phyloP scores from a whole-genome alignment of 352 stramenopile species.

The Globisporangium cystogenes region DNA sequence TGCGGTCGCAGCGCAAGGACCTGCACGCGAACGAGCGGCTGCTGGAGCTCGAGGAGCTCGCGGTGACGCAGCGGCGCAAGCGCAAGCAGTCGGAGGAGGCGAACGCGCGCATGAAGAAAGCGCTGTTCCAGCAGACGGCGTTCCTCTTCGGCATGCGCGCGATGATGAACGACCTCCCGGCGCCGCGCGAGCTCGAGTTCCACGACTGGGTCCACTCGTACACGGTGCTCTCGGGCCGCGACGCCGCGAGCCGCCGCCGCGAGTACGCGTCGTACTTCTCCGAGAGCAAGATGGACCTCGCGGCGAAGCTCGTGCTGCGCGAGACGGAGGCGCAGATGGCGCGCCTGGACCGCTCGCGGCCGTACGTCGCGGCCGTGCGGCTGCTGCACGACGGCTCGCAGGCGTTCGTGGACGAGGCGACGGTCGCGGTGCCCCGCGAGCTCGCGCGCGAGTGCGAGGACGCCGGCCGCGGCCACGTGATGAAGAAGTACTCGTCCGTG shows the following conservation, averaged over 20 bases:
- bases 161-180: constrained; percentile 35
- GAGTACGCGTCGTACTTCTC: constrained; percentile 48
- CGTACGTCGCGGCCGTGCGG: constrained; percentile 33
- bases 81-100: constrained; percentile 45
- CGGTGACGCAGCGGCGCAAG: constrained; percentile 58
- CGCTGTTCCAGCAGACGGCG: constrained; percentile 60
- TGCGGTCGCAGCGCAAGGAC: constrained; percentile 37
- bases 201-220: constrained; percentile 78
- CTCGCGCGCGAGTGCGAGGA: constrained; percentile 22
- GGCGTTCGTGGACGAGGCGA: constrained; percentile 23
- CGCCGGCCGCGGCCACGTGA: constrained; percentile 35
- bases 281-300: constrained; percentile 56
- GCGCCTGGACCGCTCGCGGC: constrained; percentile 16
- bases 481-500: constrained; percentile 65
- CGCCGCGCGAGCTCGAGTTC: constrained; percentile 49
- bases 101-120: constrained; percentile 55
- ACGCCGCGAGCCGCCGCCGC: constrained; percentile 22
- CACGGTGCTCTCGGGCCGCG: constrained; percentile 32
- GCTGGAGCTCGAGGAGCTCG: constrained; percentile 48
- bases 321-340: constrained; percentile 35
- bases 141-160: constrained; percentile 49
- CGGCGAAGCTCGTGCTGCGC: constrained; percentile 41
- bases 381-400: constrained; percentile 53
- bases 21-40: constrained; percentile 40
- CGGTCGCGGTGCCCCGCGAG: constrained; percentile 28